A percentile compares a stretch with the other conserved stretches of the same genome.
These are phyloP conservation scores for Talaromyces sp. DNA, from an alignment of 2,329 filamentous ascomycete species.

Conservation along the genomic window DNA sequence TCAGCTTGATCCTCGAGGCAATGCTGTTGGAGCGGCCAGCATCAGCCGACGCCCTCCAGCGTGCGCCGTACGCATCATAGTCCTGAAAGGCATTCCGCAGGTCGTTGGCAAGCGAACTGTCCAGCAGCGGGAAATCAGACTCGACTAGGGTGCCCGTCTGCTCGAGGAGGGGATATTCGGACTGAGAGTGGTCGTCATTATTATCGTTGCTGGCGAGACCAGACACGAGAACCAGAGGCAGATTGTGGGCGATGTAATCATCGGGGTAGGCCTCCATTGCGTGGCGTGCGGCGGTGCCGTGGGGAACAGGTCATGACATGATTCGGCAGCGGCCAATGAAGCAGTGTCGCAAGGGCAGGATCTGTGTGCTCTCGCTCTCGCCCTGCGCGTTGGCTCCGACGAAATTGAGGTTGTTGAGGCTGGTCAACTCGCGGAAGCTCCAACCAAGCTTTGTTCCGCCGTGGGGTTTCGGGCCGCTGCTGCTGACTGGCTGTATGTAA, in stretches of 20 bases:
- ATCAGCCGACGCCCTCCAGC: constrained; percentile 60
- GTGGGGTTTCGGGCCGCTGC: not conserved
- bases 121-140: constrained; percentile 65
- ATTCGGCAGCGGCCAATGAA: not conserved
- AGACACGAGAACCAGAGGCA: constrained; percentile 76
- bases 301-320: not conserved
- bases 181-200: constrained; percentile 16
- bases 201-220: constrained; percentile 52
- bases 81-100: constrained; percentile 62
- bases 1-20: constrained; percentile 63
- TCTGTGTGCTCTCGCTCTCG: not conserved
- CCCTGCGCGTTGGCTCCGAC: not conserved
- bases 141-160: constrained; percentile 58
- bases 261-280: constrained; percentile 43
- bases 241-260: constrained; percentile 78
- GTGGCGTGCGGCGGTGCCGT: constrained; percentile 20
- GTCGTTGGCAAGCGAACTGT: constrained; percentile 57
- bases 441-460: not conserved
- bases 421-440: not conserved
- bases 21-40: constrained; percentile 44
- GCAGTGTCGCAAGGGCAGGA: not conserved
- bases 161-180: constrained; percentile 46
- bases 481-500: not conserved
- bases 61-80: constrained; percentile 57
- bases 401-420: not conserved